Evolutionary conservation across 495 filamentous ascomycete genomes (phyloP).

Genomic region (Annulohypoxylon bovei): DNA sequence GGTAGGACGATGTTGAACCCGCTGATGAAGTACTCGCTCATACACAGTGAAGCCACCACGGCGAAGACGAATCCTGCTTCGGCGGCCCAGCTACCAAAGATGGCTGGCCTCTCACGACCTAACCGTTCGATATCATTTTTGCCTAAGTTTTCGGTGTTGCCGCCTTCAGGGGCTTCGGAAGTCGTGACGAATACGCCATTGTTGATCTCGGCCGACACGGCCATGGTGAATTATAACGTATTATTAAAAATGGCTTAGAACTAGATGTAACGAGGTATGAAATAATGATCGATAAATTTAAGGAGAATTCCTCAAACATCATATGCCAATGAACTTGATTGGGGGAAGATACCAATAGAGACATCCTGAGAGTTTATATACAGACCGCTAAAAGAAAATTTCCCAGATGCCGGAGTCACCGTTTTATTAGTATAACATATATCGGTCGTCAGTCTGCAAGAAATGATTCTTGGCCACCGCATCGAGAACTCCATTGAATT

Average conservation of each 20-base stretch:
- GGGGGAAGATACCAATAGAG: neutral
- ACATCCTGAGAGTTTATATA: constrained; percentile 15
- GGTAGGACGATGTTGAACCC: constrained; percentile 88
- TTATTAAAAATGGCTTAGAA: too few species aligned
- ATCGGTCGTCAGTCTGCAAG: constrained; percentile 29
- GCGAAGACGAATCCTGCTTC: constrained; percentile 79
- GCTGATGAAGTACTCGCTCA: constrained; percentile 85
- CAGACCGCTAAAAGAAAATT: neutral
- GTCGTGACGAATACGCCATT: constrained; percentile 7
- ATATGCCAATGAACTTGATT: neutral
- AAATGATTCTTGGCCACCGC: constrained; percentile 33
- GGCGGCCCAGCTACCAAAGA: constrained; percentile 67
- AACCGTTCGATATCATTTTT: constrained; percentile 68
- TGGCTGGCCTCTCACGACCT: constrained; percentile 74
- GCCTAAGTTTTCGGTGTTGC: constrained; percentile 17
- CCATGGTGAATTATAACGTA: constrained; percentile 24
- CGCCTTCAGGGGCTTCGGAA: constrained; percentile 19
- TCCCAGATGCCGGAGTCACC: neutral
- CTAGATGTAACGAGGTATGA: too few species aligned
- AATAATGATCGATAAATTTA: neutral
- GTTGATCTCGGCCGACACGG: constrained; percentile 11
- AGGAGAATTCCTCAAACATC: neutral
- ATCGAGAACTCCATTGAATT: constrained; percentile 23
- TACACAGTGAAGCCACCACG: constrained; percentile 76
- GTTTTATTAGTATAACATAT: neutral